These are phyloP conservation scores for Alternaria metachromatica DNA, from an alignment of 2,329 filamentous ascomycete genomes.

Conservation along the genomic window DNA sequence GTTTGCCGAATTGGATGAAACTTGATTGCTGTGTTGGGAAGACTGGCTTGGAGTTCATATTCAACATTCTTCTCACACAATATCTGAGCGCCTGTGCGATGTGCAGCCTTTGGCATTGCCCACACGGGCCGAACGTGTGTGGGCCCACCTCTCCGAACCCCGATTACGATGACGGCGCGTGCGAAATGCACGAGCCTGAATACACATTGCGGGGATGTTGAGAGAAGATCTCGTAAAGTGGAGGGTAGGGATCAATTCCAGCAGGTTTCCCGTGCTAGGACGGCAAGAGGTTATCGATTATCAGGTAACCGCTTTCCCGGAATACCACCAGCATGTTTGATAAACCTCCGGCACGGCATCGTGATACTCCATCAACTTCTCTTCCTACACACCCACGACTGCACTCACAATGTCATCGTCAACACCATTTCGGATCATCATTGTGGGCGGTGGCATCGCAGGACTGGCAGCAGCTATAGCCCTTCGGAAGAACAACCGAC, in stretches of 20 bases:
- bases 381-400: not conserved
- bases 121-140: not conserved
- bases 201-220: not conserved
- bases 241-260: not conserved
- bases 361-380: not conserved
- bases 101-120: not conserved
- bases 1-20: not conserved
- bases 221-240: not conserved
- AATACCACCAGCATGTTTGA: not conserved
- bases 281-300: not conserved
- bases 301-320: not conserved
- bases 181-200: not conserved
- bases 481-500: constrained; percentile 40
- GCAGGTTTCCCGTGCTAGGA: not conserved
- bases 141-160: not conserved
- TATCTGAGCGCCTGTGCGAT: not conserved
- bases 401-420: constrained; percentile 14
- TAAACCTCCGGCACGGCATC: not conserved
- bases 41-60: not conserved
- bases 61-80: not conserved
- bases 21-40: not conserved
- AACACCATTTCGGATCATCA: constrained; percentile 41
- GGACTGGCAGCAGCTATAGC: constrained; percentile 43
- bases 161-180: not conserved
- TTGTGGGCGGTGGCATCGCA: constrained; percentile 36